Percentiles rank a stretch among this genome's conserved stretches.
Conservation (phyloP, 805 yeast species). For the Myxozyma melibiosi region DNA sequence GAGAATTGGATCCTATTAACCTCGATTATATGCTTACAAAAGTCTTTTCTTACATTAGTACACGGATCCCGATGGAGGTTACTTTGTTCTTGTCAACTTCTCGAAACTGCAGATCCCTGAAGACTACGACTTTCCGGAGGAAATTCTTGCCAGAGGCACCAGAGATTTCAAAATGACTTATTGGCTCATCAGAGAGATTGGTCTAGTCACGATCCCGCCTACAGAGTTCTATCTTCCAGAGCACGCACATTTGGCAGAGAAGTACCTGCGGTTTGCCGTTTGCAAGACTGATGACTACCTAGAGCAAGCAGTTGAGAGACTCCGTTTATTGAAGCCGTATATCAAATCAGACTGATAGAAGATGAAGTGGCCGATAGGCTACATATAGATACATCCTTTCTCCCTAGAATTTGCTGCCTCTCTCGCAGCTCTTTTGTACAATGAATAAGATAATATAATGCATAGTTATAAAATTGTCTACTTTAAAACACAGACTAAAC, state of each 20-base stretch:
- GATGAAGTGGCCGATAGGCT: too few relatives aligned
- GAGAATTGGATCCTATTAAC: background rate
- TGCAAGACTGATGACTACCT: constrained; percentile 87
- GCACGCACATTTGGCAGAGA: constrained; percentile 75
- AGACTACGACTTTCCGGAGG: constrained; percentile 71
- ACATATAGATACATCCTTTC: too few relatives aligned
- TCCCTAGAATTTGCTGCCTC: too few relatives aligned
- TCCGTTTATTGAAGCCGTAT: constrained; percentile 69
- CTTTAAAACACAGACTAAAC: too few relatives aligned
- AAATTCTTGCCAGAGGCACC: constrained; percentile 60
- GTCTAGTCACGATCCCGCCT: constrained; percentile 96
- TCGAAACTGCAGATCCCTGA: constrained; percentile 77
- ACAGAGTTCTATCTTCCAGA: constrained; percentile 83
- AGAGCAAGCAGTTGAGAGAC: constrained; percentile 77
- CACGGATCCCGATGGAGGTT: constrained; percentile 90
- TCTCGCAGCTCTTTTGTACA: too few relatives aligned
- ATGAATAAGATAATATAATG: too few relatives aligned
- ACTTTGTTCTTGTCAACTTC: constrained; percentile 86
- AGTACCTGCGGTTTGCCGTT: constrained; percentile 88
- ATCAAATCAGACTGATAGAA: too few relatives aligned
- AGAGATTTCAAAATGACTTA: constrained; percentile 86
- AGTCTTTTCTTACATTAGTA: constrained; percentile 44
- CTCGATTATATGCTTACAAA: background rate
- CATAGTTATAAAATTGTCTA: too few relatives aligned
- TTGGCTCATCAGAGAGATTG: constrained; percentile 90